Percentiles rank a stretch among this genome's conserved stretches.
Evolutionary conservation across 352 stramenopile genomes (phyloP).

Genomic region (Globisporangium rhizosaccharum): DNA sequence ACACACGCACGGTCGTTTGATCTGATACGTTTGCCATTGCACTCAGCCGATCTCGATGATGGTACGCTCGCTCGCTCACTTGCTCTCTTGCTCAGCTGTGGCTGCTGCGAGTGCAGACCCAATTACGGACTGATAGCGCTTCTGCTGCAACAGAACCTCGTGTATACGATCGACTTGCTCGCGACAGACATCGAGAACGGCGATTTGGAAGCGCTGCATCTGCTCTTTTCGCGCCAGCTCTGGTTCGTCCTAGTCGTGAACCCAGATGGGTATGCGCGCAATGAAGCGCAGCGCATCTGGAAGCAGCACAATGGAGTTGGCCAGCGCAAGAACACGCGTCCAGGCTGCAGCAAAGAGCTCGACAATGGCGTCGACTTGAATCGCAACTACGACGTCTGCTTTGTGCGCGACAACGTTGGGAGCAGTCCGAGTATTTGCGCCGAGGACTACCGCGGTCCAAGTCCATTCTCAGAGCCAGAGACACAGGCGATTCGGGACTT

Average conservation of each 20-base stretch:
- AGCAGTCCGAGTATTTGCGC: constrained; percentile 62
- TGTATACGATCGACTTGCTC: constrained; percentile 81
- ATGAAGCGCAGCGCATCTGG: constrained; percentile 62
- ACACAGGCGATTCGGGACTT: constrained; percentile 66
- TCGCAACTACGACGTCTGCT: constrained; percentile 84
- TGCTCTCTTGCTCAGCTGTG: not conserved
- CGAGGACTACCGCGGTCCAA: constrained; percentile 67
- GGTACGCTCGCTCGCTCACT: constrained; percentile 22
- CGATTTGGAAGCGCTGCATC: constrained; percentile 38
- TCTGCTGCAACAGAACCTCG: constrained; percentile 38
- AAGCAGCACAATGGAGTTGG: constrained; percentile 26
- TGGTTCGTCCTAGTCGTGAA: constrained; percentile 86
- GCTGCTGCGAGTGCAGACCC: not conserved
- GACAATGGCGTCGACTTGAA: constrained; percentile 77
- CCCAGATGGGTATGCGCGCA: constrained; percentile 75
- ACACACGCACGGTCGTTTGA: not conserved
- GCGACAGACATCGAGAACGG: constrained; percentile 51
- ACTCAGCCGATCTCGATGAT: constrained; percentile 85
- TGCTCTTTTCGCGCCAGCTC: constrained; percentile 64
- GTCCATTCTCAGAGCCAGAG: constrained; percentile 78
- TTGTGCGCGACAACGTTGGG: constrained; percentile 47
- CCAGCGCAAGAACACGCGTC: constrained; percentile 65
- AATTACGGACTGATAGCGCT: not conserved
- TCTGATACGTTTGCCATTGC: not conserved
- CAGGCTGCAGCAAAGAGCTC: constrained; percentile 22